Evolutionary conservation across 176 grass and related monocot species (phyloP), one percentile per base, ranked within the genome.

Genomic region (Carex littledalei): DNA sequence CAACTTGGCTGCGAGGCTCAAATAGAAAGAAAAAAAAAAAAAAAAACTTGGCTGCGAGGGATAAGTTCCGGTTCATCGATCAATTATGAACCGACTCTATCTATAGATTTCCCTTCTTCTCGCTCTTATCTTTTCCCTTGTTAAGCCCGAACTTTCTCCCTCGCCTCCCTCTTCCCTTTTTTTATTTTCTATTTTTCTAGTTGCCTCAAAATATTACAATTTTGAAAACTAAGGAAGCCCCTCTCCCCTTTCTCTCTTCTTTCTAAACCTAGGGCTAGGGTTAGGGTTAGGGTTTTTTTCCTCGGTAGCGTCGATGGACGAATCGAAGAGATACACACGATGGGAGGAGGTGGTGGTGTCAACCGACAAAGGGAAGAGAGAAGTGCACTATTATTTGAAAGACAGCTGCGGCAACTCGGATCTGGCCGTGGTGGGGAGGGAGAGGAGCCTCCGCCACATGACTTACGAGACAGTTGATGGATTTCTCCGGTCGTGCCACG

Each of bases 311-410:
- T 62, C 84, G 63, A 92, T 91, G 89, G 86, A 87, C 43, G 87
- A 89, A 16, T 20, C 63, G 61, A 91, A 71, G 3, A 79, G 76
- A 79, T 98, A 92, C 91, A 89, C 86, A 53, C 85, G 85, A 84
- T 98, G 95, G 95, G 92, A 98, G 86, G 95, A 98, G 89, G 95
- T 89, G 17, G 91, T 93, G 50, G 95, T 98, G 50, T 98, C 91
- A 15, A 98, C 88, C 86, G 95, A 98, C 92, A 90, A 80, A 14
- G 92, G 95, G 4, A 87, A 91, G 76, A 86, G 95, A 66, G 89
- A 93, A 45, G 95, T 98, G 87, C 95, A 94, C 95, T 98, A 98
- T 85, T 98, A 89, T 87, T 85, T 98, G 73, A 89, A 86, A 61
- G 88, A 84, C 39, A 73, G 73, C 35, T 49, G 29, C 16, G 88